Base-by-base conservation (phyloP, 305 asterid genomes). In the Stenogyne calaminthoides region DNA sequence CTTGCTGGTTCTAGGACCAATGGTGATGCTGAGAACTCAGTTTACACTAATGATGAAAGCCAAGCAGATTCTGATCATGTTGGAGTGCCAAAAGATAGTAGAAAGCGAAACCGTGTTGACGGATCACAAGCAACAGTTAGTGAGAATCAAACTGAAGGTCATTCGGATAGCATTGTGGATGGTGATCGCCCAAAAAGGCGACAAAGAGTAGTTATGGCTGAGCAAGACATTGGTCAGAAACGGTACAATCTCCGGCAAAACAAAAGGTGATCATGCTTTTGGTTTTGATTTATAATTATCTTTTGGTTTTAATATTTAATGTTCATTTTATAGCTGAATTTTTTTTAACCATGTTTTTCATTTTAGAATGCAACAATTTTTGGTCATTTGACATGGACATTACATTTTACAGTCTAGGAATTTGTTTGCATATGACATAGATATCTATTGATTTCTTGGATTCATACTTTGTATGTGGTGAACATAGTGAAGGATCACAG, bases 181-280 rank as follows among this genome's bases (percentile, higher is more conserved):
- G 87, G 86, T 75, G 88, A 80, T 68, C 93, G 86, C 15, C 88
- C 89, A 64, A 93, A 74, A 85, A 88, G 95, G 84, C 88, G 89
- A 49, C 97, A 88, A 67, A 88, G 82, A 71, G 85, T 79, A 70
- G 85, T 77, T 64, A 84, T 80, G 18, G 76, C 82, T 70, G 92
- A 84, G 25, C 89, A 82, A 76, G 76, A 54, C 72, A 54, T 75
- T 79, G 90, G 76, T 66, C 96, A 83, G 83, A 89, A 81, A 60
- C 90, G 97, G 47, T 95, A 95, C 91, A 93, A 95, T 82, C 96
- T 95, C 78, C 94, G 99, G 51, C 87, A 76, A 61, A 76, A 86
- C 64, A 91, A 80, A 82, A 88, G 73, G 99, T 93, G 80, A 87
- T 73, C 64, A 9, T 73, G 59, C 40, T 59, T 64, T 47, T 70